phyloP scores from a whole-genome alignment of 2,329 filamentous ascomycete species.

The Akanthomyces dipterigenus region DNA sequence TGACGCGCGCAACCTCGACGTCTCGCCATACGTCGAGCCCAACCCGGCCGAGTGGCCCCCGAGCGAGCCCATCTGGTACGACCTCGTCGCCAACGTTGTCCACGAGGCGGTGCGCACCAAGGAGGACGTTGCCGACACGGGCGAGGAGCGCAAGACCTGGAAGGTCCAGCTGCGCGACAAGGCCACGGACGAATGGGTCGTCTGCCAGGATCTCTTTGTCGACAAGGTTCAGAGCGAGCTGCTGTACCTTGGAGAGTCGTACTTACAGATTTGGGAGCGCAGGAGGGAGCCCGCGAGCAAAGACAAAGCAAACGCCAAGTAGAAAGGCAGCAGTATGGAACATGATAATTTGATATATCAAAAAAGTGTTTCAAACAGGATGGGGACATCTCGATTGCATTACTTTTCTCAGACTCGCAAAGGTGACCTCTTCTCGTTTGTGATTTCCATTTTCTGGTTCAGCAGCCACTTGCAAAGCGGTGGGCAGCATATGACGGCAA shows the following conservation, averaged over 20 bases:
- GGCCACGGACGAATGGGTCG: slow-evolving; percentile 78
- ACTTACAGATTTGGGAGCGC: slow-evolving; percentile 94
- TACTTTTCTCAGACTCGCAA: no score
- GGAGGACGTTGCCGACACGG: slow-evolving; percentile 83
- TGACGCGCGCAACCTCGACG: slow-evolving; percentile 73
- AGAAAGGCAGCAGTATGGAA: background rate
- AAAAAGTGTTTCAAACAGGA: background rate
- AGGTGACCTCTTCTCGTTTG: no score
- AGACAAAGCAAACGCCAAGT: slow-evolving; percentile 25
- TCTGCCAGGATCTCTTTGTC: slow-evolving; percentile 90
- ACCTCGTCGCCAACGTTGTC: slow-evolving; percentile 90
- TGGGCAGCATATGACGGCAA: no score
- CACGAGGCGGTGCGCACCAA: slow-evolving; percentile 72
- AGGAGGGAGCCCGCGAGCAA: slow-evolving; percentile 47
- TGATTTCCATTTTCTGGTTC: no score
- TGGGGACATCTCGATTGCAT: background rate
- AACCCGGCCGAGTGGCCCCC: slow-evolving; percentile 64
- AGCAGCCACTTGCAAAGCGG: no score
- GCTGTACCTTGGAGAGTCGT: slow-evolving; percentile 86
- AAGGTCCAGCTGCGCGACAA: slow-evolving; percentile 84
- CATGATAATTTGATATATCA: background rate
- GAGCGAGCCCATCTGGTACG: slow-evolving; percentile 85
- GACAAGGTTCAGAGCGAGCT: slow-evolving; percentile 84
- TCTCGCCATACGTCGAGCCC: slow-evolving; percentile 86
- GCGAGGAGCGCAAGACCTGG: slow-evolving; percentile 84